phyloP scores from a whole-genome alignment of 2,329 filamentous ascomycete genomes.

The Colletotrichum zoysiae region DNA sequence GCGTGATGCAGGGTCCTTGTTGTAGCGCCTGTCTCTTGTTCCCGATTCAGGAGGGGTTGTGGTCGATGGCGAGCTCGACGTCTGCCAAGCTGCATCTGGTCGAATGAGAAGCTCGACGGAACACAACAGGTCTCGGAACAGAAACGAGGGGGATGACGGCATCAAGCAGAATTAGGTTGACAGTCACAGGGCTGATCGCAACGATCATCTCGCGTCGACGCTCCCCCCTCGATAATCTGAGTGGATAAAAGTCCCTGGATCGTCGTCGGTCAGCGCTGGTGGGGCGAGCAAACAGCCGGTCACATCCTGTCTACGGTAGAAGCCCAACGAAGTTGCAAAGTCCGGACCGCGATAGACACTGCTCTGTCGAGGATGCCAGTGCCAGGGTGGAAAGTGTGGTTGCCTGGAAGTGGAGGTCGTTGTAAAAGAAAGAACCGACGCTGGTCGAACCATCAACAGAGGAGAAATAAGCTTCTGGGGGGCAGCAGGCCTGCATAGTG shows the following conservation, averaged over 20 bases:
- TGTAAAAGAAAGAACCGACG: not conserved
- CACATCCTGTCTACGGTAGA: not conserved
- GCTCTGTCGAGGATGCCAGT: not conserved
- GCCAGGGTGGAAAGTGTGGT: not conserved
- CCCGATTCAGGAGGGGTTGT: not conserved
- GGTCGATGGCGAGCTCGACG: not conserved
- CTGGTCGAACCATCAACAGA: not conserved
- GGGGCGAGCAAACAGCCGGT: not conserved
- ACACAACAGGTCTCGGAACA: not conserved
- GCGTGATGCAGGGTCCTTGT: constrained; percentile 3
- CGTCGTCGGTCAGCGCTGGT: not conserved
- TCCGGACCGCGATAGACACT: not conserved
- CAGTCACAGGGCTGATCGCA: not conserved
- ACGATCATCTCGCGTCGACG: not conserved
- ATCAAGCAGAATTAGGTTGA: not conserved
- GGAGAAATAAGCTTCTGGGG: constrained; percentile 22
- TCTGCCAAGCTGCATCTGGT: not conserved
- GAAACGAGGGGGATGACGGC: not conserved
- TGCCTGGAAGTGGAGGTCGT: constrained; percentile 23
- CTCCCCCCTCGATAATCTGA: not conserved
- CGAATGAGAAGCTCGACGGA: not conserved
- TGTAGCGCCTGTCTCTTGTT: not conserved
- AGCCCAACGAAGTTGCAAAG: not conserved
- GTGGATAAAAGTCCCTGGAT: not conserved
- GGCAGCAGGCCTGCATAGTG: not conserved